Percentiles rank a stretch among this genome's conserved stretches.
Conservation (phyloP, 768 basidiomycete genomes). For the Boletus tylopilopsis region DNA sequence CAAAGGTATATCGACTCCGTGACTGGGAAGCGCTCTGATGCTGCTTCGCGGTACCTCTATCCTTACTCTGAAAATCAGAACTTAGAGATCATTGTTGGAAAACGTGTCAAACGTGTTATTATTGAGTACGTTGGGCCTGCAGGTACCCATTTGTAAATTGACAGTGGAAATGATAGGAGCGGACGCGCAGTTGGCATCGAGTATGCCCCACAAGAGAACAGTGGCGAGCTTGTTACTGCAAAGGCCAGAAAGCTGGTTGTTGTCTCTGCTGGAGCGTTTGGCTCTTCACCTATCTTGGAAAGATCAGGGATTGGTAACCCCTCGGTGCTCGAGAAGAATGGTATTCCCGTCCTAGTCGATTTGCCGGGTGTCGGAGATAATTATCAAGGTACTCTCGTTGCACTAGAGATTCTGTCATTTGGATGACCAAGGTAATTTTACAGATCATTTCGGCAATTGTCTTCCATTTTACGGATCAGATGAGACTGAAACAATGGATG, state of each 20-base stretch:
- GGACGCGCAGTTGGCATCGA: conserved; percentile 38
- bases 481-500: conserved; percentile 47
- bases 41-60: conserved; percentile 38
- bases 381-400: conserved; percentile 41
- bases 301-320: conserved; percentile 66
- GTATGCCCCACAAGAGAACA: conserved; percentile 25
- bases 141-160: too few relatives aligned
- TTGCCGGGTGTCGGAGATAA: conserved; percentile 79
- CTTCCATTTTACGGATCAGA: conserved; percentile 38
- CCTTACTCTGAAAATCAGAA: conserved; percentile 28
- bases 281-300: conserved; percentile 54
- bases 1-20: conserved; percentile 49
- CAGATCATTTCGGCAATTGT: conserved; percentile 31
- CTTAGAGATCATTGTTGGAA: conserved; percentile 30
- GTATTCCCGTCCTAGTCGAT: conserved; percentile 50
- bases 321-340: conserved; percentile 42
- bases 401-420: fast-evolving
- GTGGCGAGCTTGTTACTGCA: conserved; percentile 11
- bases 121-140: background rate
- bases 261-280: conserved; percentile 51
- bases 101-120: conserved; percentile 6
- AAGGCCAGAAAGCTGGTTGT: conserved; percentile 41
- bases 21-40: conserved; percentile 33
- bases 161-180: conserved; percentile 17
- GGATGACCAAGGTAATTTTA: too few relatives aligned